phyloP scores from a whole-genome alignment of 345 rosid species.

The Brassica nigra region DNA sequence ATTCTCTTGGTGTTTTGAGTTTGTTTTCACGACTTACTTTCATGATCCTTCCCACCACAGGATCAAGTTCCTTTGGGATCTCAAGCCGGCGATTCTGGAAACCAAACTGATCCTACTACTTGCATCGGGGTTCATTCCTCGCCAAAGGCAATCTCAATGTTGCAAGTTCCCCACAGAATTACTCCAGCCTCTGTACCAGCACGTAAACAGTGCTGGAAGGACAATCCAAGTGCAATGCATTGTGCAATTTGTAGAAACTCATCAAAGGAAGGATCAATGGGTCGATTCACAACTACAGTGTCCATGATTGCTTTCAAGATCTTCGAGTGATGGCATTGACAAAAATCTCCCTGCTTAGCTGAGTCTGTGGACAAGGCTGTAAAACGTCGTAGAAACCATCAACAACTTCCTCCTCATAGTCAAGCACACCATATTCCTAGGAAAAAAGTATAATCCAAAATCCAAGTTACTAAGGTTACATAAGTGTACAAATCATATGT shows the following conservation, averaged over 20 bases:
- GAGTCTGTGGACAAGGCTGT: conserved; percentile 41
- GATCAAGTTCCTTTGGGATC: conserved; percentile 93
- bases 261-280: conserved; percentile 69
- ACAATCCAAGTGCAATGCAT: conserved; percentile 75
- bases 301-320: conserved; percentile 74
- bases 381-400: conserved; percentile 56
- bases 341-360: conserved; percentile 50
- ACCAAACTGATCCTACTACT: conserved; percentile 94
- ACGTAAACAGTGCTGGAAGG: conserved; percentile 61
- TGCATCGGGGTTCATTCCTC: conserved; percentile 99
- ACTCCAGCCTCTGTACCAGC: conserved; percentile 57
- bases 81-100: conserved; percentile 96
- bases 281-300: conserved; percentile 67
- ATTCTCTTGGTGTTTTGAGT: neutral
- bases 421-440: conserved; percentile 87
- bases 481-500: neutral
- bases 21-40: conserved; percentile 54
- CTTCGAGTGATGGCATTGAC: conserved; percentile 74
- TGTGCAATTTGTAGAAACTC: conserved; percentile 85
- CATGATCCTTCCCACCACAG: conserved; percentile 83
- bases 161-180: no score
- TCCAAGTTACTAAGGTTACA: neutral
- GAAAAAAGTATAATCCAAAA: neutral
- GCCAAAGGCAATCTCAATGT: no score
- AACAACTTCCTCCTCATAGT: conserved; percentile 83